phyloP scores from a whole-genome alignment of 2,329 filamentous ascomycete species.

The Lomentospora prolificans region DNA sequence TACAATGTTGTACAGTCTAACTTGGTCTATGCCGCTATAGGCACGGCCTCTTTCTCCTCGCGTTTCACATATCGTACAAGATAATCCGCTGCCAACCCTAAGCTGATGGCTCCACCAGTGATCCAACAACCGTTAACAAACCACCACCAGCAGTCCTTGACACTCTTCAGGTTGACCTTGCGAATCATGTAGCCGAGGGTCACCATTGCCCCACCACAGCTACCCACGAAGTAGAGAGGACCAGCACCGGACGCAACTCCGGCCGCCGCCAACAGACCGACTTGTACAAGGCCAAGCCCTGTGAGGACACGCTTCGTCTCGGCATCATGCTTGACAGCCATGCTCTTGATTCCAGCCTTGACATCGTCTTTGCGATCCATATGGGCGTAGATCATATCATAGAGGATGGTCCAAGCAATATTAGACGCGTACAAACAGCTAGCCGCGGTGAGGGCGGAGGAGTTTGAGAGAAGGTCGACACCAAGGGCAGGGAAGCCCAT shows the following conservation, averaged over 20 bases:
- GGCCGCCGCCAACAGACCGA: conserved; percentile 59
- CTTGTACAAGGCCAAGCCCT: conserved; percentile 58
- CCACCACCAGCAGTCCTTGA: conserved; percentile 68
- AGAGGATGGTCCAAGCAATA: conserved; percentile 76
- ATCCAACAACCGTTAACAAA: conserved; percentile 63
- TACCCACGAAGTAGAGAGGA: conserved; percentile 57
- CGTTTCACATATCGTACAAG: conserved; percentile 30
- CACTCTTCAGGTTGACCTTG: conserved; percentile 54
- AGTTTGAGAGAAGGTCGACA: conserved; percentile 59
- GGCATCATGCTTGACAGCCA: conserved; percentile 67
- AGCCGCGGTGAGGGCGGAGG: conserved; percentile 53
- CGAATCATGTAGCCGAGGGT: conserved; percentile 58
- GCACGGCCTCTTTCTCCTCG: conserved; percentile 2
- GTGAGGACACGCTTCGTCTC: conserved; percentile 68
- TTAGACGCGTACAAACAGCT: conserved; percentile 66
- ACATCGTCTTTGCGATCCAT: conserved; percentile 83
- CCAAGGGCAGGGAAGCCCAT: conserved; percentile 82
- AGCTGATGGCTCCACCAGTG: conserved; percentile 52
- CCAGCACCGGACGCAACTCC: conserved; percentile 59
- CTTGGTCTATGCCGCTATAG: background rate
- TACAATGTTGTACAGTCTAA: conserved; percentile 9
- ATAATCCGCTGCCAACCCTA: conserved; percentile 52
- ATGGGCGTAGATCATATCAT: conserved; percentile 90
- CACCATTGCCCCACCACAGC: conserved; percentile 53
- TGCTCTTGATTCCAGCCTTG: conserved; percentile 82